Base-by-base conservation (phyloP, 2,329 filamentous ascomycete genomes). In the Calonectria hongkongensis region DNA sequence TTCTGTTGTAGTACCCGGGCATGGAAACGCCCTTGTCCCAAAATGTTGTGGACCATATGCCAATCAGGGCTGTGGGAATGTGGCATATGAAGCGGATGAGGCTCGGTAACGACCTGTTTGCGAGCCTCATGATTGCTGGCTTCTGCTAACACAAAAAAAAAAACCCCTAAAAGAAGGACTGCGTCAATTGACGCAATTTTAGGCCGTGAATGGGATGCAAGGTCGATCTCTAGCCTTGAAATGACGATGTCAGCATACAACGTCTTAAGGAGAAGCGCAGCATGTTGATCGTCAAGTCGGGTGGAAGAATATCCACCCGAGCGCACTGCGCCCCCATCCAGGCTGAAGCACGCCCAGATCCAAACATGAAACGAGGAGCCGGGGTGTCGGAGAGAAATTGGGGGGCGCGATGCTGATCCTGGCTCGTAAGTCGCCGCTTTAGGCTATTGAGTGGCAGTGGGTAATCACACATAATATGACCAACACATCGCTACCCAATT, bases 1-100 rank as follows among this genome's bases (percentile, higher is more conserved):
- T 27, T n/a, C 60, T 45, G 39, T 65, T 64, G 39, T 28, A 70
- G 16, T 39, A 65, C 21, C 48, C 39, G 1, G 39, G 67, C 67
- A 39, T 65, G 36, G 39, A 39, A n/a, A 33, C 27, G 21, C 64
- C 64, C 50, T 56, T 36, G 28, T 48, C n/a, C 39, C 50, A 63
- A 27, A 54, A 56, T 4, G 58, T 65, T n/a, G 50, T 64, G 18
- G 47, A 70, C 48, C 67, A 70, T 45, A 54, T 28, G 18, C 67
- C 67, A 33, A 70, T 28, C 2, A 70, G 39, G 48, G 58, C 58
- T 16, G 58, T 65, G 15, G 67, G 67, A 12, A 70, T 28, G 10
- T 65, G 47, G 39, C 60, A 54, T 9, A 56, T 16, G 48, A 70
- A 56, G 39, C 67, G 67, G 33, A 64, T 27, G 58, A 70, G 27